Base-by-base conservation (phyloP, 2,329 filamentous ascomycete species). In the Fusarium sublunatum region DNA sequence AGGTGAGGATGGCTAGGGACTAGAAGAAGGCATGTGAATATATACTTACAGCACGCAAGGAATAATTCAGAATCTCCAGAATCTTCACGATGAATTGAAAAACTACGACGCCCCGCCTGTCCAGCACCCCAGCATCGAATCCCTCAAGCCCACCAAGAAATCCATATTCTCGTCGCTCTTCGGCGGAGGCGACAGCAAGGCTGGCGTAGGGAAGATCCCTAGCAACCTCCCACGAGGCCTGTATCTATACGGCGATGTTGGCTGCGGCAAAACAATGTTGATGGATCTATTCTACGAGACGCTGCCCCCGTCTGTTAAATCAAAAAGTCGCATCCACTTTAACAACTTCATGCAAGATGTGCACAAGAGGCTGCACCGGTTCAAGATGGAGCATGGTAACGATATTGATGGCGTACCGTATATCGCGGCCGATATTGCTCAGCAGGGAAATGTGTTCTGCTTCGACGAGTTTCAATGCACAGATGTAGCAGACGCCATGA, bases 341-440 rank as follows among this genome's bases (percentile, higher is more conserved):
- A 93, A 98, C 81, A 97, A 97, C 76, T 99, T 99, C 81, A 99
- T 99, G 95, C 95, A 98, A 77, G 91, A 96, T 76, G 90, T 98
- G 44, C 95, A 99, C 79, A 92, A 90, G 76, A 86, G 94, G 59
- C 81, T 98, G 70, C 95, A 98, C 80, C 88, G 87, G 73, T 89
- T 96, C 78, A 97, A 97, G 81, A 90, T 95, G 85, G 81, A 88
- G 70, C 87, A 96, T 75, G 95, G 95, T 28, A 93, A 88, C 73
- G 93, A 97, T 68, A 85, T 97, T 35, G 95, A 99, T 76, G 92
- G 88, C 1, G 86, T 98, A 40, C 94, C 94, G 0, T 95, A 96
- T 73, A 90, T 98, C 15, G 94, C 94, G 3, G 95, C 94, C n/a
- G 90, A 95, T 73, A 95, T 99, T 74, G 95, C 95, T 7, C 87